A percentile compares a stretch with the other conserved stretches of the same genome.
Evolutionary conservation across 2,329 filamentous ascomycete genomes (phyloP).

Genomic region (Juglanconis oblonga): DNA sequence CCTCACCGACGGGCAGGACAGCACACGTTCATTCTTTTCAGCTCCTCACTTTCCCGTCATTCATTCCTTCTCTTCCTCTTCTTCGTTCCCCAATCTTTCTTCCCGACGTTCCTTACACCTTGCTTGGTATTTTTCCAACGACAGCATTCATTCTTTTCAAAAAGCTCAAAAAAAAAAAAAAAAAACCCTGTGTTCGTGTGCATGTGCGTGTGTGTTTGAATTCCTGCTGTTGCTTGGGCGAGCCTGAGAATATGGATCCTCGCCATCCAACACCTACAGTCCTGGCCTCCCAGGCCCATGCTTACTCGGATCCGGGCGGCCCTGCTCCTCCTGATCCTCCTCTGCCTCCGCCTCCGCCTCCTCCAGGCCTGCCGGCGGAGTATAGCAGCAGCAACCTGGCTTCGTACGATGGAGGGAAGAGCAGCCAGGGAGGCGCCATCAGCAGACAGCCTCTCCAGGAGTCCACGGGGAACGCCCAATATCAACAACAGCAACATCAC

Average conservation of each 20-base stretch:
- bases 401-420: slow-evolving; percentile 3
- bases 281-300: slow-evolving; percentile 50
- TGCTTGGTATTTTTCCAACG: slow-evolving; percentile 28
- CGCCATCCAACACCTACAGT: slow-evolving; percentile 36
- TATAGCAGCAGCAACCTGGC: slow-evolving; percentile 1
- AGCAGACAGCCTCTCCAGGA: slow-evolving; percentile 48
- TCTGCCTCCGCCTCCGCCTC: not conserved
- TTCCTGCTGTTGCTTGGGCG: slow-evolving; percentile 25
- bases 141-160: slow-evolving; percentile 26
- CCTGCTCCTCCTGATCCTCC: slow-evolving; percentile 37
- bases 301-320: slow-evolving; percentile 28
- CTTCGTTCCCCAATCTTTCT: slow-evolving; percentile 6
- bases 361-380: slow-evolving; percentile 5
- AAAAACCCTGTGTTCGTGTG: not conserved
- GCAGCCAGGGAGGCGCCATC: not conserved
- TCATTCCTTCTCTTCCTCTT: slow-evolving; percentile 17
- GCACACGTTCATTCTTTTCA: not conserved
- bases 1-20: not conserved
- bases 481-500: slow-evolving; percentile 19
- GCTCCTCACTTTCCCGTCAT: slow-evolving; percentile 12
- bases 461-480: slow-evolving; percentile 50
- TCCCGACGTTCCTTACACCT: slow-evolving; percentile 39
- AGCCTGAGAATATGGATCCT: slow-evolving; percentile 34
- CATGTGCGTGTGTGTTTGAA: slow-evolving; percentile 20
- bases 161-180: not conserved